A percentile compares a stretch with the other conserved stretches of the same genome.
Conservation (phyloP, 805 yeast genomes). For the Myxozyma vanderwaltii region DNA sequence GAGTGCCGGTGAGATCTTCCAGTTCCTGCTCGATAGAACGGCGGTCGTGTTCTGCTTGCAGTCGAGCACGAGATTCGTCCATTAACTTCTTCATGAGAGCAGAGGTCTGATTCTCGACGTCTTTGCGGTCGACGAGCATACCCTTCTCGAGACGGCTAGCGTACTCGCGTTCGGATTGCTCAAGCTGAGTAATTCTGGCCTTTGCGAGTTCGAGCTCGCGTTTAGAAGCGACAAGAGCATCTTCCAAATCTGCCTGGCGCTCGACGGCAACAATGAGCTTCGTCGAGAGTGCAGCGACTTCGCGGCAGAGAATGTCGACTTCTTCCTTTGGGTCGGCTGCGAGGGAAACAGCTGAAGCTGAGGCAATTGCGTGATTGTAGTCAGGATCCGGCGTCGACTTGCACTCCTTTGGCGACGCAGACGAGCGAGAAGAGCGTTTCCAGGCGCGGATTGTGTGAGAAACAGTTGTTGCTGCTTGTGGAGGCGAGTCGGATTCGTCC, state of each 20-base stretch:
- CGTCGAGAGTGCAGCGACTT: constrained; percentile 35
- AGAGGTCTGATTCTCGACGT: constrained; percentile 35
- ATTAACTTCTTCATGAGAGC: constrained; percentile 44
- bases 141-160: no score
- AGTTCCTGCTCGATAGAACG: constrained; percentile 68
- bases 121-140: no score
- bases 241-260: constrained; percentile 38
- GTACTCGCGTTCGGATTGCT: no score
- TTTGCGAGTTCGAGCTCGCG: constrained; percentile 32
- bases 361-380: constrained; percentile 5
- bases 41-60: constrained; percentile 60
- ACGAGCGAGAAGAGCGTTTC: no score
- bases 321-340: constrained; percentile 22
- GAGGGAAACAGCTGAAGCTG: constrained; percentile 15
- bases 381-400: not conserved
- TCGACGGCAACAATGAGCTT: constrained; percentile 38
- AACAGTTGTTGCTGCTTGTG: no score
- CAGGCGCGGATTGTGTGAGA: no score
- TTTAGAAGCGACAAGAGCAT: constrained; percentile 28
- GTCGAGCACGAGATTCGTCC: constrained; percentile 42
- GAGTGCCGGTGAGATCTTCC: constrained; percentile 73
- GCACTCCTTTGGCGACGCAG: not conserved
- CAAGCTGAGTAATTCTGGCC: no score
- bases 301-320: constrained; percentile 25
- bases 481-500: no score